Conservation (phyloP, 2,329 filamentous ascomycete genomes). For the Exophiala calicioides region DNA sequence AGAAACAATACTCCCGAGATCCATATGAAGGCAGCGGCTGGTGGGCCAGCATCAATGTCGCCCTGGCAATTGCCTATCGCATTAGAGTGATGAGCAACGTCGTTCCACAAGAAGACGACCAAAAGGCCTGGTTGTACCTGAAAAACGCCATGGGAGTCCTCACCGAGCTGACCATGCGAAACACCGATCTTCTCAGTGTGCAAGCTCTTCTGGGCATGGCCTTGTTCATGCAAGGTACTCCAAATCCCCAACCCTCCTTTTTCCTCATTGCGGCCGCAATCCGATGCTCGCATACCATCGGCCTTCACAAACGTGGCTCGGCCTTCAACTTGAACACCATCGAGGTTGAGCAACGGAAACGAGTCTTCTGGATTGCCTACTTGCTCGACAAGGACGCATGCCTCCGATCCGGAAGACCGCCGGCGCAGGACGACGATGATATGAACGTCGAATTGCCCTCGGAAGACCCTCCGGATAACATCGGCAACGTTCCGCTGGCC, state of each 20-base stretch:
- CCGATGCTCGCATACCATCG: conserved; percentile 87
- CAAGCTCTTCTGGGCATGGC: conserved; percentile 92
- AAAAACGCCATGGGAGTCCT: conserved; percentile 96
- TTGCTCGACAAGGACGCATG: conserved; percentile 74
- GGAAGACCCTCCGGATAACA: conserved; percentile 85
- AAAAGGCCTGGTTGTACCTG: conserved; percentile 91
- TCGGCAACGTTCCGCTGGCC: conserved; percentile 87
- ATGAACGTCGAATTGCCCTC: conserved; percentile 97
- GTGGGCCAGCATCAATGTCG: conserved; percentile 97
- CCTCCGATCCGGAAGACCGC: conserved; percentile 69
- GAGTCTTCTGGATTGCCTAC: conserved; percentile 77
- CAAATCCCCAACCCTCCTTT: conserved; percentile 92
- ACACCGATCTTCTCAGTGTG: conserved; percentile 91
- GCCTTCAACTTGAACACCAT: conserved; percentile 91
- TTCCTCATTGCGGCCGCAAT: conserved; percentile 89
- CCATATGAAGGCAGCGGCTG: conserved; percentile 94
- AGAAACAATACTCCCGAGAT: conserved; percentile 87
- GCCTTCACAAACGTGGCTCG: conserved; percentile 87
- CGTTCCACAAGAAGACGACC: conserved; percentile 85
- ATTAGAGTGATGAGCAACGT: conserved; percentile 94
- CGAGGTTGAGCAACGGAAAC: conserved; percentile 86
- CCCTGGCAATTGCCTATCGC: conserved; percentile 87
- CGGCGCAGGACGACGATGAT: conserved; percentile 73
- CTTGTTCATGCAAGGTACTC: conserved; percentile 91
- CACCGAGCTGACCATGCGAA: conserved; percentile 90